Evolutionary conservation across 768 basidiomycete genomes (phyloP).

Genomic region (Termitomyces sp.): DNA sequence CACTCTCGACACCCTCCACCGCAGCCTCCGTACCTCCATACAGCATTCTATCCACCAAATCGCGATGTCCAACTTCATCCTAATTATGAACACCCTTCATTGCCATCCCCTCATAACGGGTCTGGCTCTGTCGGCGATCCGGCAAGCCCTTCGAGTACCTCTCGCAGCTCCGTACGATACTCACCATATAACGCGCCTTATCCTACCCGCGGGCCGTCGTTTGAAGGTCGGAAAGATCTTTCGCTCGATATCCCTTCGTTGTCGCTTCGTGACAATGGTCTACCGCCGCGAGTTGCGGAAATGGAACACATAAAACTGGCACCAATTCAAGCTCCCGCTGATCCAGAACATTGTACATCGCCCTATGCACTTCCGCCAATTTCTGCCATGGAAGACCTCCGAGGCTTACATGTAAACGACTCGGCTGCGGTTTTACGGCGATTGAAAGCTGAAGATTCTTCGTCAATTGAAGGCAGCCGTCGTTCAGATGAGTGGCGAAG

Average conservation of each 20-base stretch:
- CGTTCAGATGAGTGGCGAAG: conserved; percentile 30
- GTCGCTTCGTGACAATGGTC: conserved; percentile 15
- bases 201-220: conserved; percentile 19
- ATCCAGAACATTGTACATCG: conserved; percentile 25
- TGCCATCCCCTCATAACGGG: background rate
- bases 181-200: conserved; percentile 25
- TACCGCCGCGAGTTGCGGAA: background rate
- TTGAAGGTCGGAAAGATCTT: conserved; percentile 19
- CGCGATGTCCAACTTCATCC: conserved; percentile 13
- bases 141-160: conserved; percentile 3
- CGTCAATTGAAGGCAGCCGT: conserved; percentile 21
- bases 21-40: conserved; percentile 7
- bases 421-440: conserved; percentile 66
- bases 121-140: conserved; percentile 11
- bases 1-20: conserved; percentile 4
- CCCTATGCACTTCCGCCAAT: conserved; percentile 65
- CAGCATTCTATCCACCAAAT: conserved; percentile 11
- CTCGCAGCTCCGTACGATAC: conserved; percentile 17
- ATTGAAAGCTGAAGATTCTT: conserved; percentile 53
- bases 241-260: conserved; percentile 32
- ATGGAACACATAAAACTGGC: conserved; percentile 36
- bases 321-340: conserved; percentile 33
- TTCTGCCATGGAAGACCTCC: conserved; percentile 61
- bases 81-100: conserved; percentile 11
- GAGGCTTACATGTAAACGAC: conserved; percentile 49